phyloP scores from a whole-genome alignment of 176 grass and related monocot genomes.

The Neostapfia colusana region DNA sequence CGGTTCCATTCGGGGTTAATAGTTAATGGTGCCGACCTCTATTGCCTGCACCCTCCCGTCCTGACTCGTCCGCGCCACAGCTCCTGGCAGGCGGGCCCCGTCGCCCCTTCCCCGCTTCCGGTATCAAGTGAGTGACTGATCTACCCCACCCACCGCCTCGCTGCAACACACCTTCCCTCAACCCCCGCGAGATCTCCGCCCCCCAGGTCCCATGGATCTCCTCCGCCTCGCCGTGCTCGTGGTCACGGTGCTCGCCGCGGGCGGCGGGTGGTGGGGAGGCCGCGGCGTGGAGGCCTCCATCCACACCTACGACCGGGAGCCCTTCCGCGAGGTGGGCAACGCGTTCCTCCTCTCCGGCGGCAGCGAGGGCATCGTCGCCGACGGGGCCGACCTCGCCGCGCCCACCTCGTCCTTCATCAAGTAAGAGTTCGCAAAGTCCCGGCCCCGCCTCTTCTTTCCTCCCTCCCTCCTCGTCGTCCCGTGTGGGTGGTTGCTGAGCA shows the following conservation, averaged over 20 bases:
- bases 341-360: conserved; percentile 97
- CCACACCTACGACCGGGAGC: conserved; percentile 84
- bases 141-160: conserved; percentile 27
- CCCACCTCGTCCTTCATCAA: conserved; percentile 48
- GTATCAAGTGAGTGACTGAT: conserved; percentile 51
- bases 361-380: conserved; percentile 87
- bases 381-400: conserved; percentile 32
- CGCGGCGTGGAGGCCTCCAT: conserved; percentile 66
- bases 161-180: background rate
- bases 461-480: background rate
- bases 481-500: background rate
- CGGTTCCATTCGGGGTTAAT: too few species aligned
- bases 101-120: conserved; percentile 9
- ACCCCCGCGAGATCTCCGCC: conserved; percentile 38
- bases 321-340: conserved; percentile 97
- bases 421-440: background rate
- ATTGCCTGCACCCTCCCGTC: background rate
- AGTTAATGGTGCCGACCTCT: too few species aligned
- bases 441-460: background rate
- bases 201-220: conserved; percentile 63
- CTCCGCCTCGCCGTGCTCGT: conserved; percentile 27
- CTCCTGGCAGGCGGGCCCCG: conserved; percentile 7
- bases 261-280: conserved; percentile 26
- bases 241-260: conserved; percentile 24
- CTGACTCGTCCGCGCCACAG: background rate